Evolutionary conservation across 2,329 filamentous ascomycete species (phyloP), one percentile per base, ranked within the genome.

Genomic region (Aspergillus fijiensis): DNA sequence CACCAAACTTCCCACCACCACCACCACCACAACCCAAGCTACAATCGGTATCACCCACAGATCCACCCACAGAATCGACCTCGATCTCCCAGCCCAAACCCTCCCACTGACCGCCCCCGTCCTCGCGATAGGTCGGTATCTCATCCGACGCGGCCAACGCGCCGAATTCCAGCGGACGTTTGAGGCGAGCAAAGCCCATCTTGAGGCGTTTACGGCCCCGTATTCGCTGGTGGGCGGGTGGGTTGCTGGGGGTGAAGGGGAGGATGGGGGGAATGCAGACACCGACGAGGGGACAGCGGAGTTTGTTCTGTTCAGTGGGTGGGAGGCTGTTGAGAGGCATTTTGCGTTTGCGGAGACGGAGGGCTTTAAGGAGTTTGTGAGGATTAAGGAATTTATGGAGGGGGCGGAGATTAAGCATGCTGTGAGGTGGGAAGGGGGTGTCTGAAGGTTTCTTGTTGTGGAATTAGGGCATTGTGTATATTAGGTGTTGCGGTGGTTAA

Each of bases 31-130:
- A 33, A 33, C 12, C 31, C 76, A 3, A 65, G 79, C 3, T 69
- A 68, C 1, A 72, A 76, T 55, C 81, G 83, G 55, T 67, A n/a
- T 81, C 5, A 73, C 68, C 16, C 74, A 81, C 5, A 71, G 75
- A 10, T 80, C 76, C 74, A 69, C 82, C 64, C 72, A 77, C 29
- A 80, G 83, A 52, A 63, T 72, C 9, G 69, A 78, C 56, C 74
- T 72, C 9, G 69, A 78, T 56, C 74, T 76, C 27, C 49, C 67
- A 51, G 5, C 19, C n/a, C 27, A 19, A 27, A 14, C 11, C 47
- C 47, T 75, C 1, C 73, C 74, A 0, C 51, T 76, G 42, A 31
- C 69, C 31, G 68, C 70, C 25, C 65, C 70, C 1, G 61, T 76
- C 1, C 60, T 76, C 12, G 70, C 68, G 2, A 72, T 81, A 1